Base-by-base conservation (phyloP, 108 stramenopile species). In the Fragilaria crotonensis region DNA sequence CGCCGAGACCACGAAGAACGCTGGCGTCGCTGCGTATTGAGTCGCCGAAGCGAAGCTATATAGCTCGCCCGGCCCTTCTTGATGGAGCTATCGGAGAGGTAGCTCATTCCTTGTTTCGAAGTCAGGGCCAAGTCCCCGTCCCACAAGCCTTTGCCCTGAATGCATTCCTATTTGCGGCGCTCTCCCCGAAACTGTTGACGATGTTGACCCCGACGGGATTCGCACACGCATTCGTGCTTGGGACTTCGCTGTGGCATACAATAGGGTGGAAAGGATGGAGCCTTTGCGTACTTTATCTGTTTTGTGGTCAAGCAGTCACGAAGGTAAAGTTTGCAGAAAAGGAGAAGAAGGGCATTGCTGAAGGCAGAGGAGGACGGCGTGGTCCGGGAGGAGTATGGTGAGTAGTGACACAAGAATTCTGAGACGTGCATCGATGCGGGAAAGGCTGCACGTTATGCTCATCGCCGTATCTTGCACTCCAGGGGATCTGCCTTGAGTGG, bases 371-470 rank as follows among this genome's bases (percentile, higher is more conserved):
- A 0, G 97, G 97, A 20, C 52, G 89, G 31, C 66, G 97, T 5
- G 97, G 97, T 3, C 97, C 97, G 1, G 97, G 96, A 58, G 96
- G 96, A 64, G 95, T 98, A 2, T 98, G 95, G 90, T 78, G 57
- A 45, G 77, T 60, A 21, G 25, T n/a, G 36, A 64, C 3, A 23
- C 46, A 26, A 23, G 4, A 25, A 19, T 5, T 18, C 11, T 51
- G 50, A 9, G 21, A 21, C 9, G 30, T 55, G 5, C 23, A 23
- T 50, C 22, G 20, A 7, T 50, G 17, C 5, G 7, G 49, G 23
- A 50, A 44, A 9, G 9, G 41, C 9, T 17, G 17, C 17, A 17
- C 41, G 9, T 44, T 17, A 44, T 17, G 41, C 17, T 22, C 20
- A 51, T 22, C 21, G 20, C 9, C 9, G 9, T 18, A 60, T 9